phyloP scores from a whole-genome alignment of 495 filamentous ascomycete species.

The Lasiosphaeris hirsuta region DNA sequence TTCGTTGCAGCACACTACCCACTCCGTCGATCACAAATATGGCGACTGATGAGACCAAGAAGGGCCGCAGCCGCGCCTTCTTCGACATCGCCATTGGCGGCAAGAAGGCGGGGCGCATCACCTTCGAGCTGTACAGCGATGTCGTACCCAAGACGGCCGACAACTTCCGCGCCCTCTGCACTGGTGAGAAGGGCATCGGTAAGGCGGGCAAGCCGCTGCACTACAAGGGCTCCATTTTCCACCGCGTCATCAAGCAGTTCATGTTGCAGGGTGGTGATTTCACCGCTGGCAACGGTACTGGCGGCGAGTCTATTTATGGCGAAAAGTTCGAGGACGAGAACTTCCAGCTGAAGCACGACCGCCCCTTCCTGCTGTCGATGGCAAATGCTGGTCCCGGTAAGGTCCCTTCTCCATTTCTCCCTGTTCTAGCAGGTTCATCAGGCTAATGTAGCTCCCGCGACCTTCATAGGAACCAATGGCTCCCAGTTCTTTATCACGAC shows the following conservation, averaged over 20 bases:
- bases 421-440: background rate
- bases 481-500: slow-evolving; percentile 99
- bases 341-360: slow-evolving; percentile 88
- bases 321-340: slow-evolving; percentile 98
- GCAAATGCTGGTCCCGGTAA: slow-evolving; percentile 93
- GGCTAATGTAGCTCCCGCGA: slow-evolving; percentile 12
- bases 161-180: slow-evolving; percentile 97
- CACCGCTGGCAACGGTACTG: slow-evolving; percentile 89
- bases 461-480: slow-evolving; percentile 72
- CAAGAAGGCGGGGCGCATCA: slow-evolving; percentile 67
- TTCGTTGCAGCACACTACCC: background rate
- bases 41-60: slow-evolving; percentile 36
- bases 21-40: slow-evolving; percentile 21
- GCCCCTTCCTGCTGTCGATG: slow-evolving; percentile 94
- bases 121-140: slow-evolving; percentile 84
- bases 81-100: slow-evolving; percentile 83
- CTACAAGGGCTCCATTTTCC: slow-evolving; percentile 90
- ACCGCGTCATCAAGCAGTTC: slow-evolving; percentile 96
- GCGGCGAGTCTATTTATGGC: slow-evolving; percentile 97
- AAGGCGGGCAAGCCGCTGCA: slow-evolving; percentile 81
- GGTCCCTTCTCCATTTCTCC: background rate
- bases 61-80: slow-evolving; percentile 68
- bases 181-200: slow-evolving; percentile 80
- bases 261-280: slow-evolving; percentile 99
- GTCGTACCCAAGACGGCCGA: slow-evolving; percentile 90